Evolutionary conservation across 129 eudicot species (phyloP).

Genomic region (Flaveria sonorensis): DNA sequence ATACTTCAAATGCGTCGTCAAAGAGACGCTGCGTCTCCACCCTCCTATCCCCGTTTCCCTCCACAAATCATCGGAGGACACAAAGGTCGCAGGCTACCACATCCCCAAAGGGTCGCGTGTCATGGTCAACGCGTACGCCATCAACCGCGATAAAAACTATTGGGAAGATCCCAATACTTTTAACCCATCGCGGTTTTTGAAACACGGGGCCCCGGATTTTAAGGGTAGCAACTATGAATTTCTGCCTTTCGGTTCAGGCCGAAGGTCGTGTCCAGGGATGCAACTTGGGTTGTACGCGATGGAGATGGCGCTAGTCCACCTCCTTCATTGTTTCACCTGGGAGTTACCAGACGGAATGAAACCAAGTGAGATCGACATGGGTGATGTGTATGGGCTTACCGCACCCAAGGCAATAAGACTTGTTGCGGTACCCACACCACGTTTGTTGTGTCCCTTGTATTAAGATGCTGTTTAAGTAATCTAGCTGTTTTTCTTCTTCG

Average conservation of each 20-base stretch:
- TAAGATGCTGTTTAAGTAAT: not conserved
- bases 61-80: constrained; percentile 32
- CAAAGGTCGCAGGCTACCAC: constrained; percentile 35
- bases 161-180: constrained; percentile 39
- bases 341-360: constrained; percentile 39
- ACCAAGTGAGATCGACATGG: constrained; percentile 66
- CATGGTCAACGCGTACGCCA: constrained; percentile 42
- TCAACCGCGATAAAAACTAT: constrained; percentile 35
- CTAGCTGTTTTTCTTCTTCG: not conserved
- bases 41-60: constrained; percentile 36
- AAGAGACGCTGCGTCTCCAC: constrained; percentile 40
- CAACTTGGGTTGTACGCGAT: constrained; percentile 37
- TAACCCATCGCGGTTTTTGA: constrained; percentile 33
- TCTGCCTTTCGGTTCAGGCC: constrained; percentile 41
- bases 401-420: constrained; percentile 73
- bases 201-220: constrained; percentile 37
- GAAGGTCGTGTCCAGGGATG: constrained; percentile 43
- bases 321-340: constrained; percentile 41
- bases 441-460: constrained; percentile 49
- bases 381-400: constrained; percentile 61
- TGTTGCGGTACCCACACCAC: constrained; percentile 71
- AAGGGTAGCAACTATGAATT: constrained; percentile 37
- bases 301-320: constrained; percentile 38
- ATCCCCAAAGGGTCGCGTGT: constrained; percentile 40
- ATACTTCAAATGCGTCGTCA: constrained; percentile 36